Percentiles rank a stretch among this genome's conserved stretches.
Evolutionary conservation across 768 basidiomycete species (phyloP).

Genomic region (Lactarius vividus): DNA sequence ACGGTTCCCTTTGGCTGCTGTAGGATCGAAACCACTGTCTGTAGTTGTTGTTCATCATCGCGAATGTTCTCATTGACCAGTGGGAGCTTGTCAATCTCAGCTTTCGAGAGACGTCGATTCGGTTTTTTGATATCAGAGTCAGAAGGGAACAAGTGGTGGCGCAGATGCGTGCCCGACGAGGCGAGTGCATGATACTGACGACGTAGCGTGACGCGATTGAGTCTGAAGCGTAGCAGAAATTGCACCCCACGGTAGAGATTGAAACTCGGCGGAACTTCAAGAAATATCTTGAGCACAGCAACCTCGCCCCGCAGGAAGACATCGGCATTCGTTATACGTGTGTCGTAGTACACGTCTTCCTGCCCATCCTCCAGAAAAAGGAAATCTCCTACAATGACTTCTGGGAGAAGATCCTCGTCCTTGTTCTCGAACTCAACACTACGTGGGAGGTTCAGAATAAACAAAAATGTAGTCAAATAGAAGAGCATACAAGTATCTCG

Average conservation of each 20-base stretch:
- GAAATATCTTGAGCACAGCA: slow-evolving; percentile 46
- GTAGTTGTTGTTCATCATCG: slow-evolving; percentile 46
- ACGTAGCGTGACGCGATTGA: slow-evolving; percentile 54
- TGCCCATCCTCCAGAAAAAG: slow-evolving; percentile 19
- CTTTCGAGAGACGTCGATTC: slow-evolving; percentile 20
- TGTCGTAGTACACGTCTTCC: slow-evolving; percentile 19
- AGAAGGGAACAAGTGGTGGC: slow-evolving; percentile 51
- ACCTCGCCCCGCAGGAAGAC: background rate
- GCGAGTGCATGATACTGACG: slow-evolving; percentile 61
- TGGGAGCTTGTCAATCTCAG: slow-evolving; percentile 25
- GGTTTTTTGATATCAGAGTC: slow-evolving; percentile 32
- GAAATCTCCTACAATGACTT: slow-evolving; percentile 14
- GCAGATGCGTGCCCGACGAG: slow-evolving; percentile 39
- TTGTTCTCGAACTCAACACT: slow-evolving; percentile 19
- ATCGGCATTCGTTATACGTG: slow-evolving; percentile 3
- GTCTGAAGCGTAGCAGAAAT: slow-evolving; percentile 51
- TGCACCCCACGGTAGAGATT: slow-evolving; percentile 35
- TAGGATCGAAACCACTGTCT: slow-evolving; percentile 49
- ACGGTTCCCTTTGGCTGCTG: slow-evolving; percentile 43
- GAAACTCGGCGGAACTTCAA: slow-evolving; percentile 49
- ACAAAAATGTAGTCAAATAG: too few species aligned
- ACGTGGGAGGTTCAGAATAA: background rate
- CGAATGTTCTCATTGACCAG: slow-evolving; percentile 45
- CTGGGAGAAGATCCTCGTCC: slow-evolving; percentile 21
- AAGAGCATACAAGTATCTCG: background rate